phyloP scores from a whole-genome alignment of 2,329 filamentous ascomycete species.

The Hysterium pulicare region DNA sequence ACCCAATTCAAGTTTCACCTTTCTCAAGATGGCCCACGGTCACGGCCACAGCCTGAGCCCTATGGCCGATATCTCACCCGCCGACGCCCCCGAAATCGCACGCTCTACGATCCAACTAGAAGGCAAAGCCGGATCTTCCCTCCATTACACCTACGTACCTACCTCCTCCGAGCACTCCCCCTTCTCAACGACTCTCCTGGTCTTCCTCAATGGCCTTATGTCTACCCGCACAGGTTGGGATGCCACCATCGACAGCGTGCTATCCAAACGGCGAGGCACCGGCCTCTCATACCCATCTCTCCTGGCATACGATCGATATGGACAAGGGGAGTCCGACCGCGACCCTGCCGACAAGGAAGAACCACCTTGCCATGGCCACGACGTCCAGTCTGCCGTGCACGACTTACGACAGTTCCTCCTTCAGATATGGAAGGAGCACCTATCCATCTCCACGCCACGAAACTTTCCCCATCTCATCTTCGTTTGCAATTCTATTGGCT shows the following conservation, averaged over 20 bases:
- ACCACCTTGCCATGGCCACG: slow-evolving; percentile 46
- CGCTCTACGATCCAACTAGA: slow-evolving; percentile 17
- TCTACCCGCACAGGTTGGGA: slow-evolving; percentile 40
- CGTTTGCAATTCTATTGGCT: slow-evolving; percentile 53
- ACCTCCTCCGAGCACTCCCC: slow-evolving; percentile 23
- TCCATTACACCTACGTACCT: slow-evolving; percentile 35
- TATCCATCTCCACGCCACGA: slow-evolving; percentile 25
- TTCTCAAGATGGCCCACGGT: too few relatives aligned
- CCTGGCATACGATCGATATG: slow-evolving; percentile 57
- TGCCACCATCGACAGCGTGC: slow-evolving; percentile 28
- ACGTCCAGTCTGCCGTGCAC: slow-evolving; percentile 41
- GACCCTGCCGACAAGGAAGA: slow-evolving; percentile 39
- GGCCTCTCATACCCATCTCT: slow-evolving; percentile 39
- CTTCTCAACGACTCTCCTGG: slow-evolving; percentile 36
- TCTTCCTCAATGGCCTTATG: slow-evolving; percentile 46
- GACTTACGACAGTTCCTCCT: slow-evolving; percentile 47
- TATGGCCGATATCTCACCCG: background rate
- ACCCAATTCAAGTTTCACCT: too few relatives aligned
- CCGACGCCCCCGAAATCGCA: slow-evolving; percentile 16
- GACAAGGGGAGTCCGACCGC: slow-evolving; percentile 52
- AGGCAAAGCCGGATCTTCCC: slow-evolving; percentile 2
- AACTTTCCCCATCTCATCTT: slow-evolving; percentile 40
- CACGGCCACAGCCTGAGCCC: background rate
- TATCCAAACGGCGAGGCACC: slow-evolving; percentile 21
- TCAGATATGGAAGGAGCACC: slow-evolving; percentile 36